phyloP scores from a whole-genome alignment of 2,329 filamentous ascomycete genomes.

The Apiospora malaysiana region DNA sequence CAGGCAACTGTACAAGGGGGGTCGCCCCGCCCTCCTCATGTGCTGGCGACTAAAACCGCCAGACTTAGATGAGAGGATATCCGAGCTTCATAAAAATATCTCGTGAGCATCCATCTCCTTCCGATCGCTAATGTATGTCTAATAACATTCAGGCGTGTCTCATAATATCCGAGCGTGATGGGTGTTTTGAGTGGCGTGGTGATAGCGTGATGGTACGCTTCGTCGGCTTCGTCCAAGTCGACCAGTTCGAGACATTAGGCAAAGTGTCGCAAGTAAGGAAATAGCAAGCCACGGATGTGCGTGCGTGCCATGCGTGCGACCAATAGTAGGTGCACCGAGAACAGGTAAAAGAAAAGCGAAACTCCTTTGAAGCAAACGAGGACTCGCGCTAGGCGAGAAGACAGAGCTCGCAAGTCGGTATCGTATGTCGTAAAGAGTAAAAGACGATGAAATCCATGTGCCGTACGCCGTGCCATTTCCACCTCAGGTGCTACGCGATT shows the following conservation, averaged over 20 bases:
- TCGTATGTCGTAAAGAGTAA: conserved; percentile 5
- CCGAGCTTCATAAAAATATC: conserved; percentile 29
- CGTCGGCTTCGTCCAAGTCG: not conserved
- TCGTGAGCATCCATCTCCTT: conserved; percentile 21
- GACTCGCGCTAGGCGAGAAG: not conserved
- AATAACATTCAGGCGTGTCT: conserved; percentile 20
- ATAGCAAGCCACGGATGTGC: not conserved
- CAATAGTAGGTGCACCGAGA: not conserved
- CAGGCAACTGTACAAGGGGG: not conserved
- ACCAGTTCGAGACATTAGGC: not conserved
- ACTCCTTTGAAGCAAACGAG: not conserved
- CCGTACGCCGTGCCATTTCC: conserved; percentile 9
- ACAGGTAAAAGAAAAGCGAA: not conserved
- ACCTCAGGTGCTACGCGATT: conserved; percentile 1
- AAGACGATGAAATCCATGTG: not conserved
- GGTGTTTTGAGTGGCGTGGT: not conserved
- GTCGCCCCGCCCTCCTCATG: too few relatives aligned
- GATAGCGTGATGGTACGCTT: not conserved
- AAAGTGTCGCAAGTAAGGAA: not conserved
- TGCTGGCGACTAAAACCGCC: conserved; percentile 21
- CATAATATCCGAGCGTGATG: not conserved
- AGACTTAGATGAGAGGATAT: conserved; percentile 17
- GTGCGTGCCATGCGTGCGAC: not conserved
- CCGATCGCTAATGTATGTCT: conserved; percentile 14
- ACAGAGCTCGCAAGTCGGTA: not conserved